Percentiles rank a stretch among this genome's conserved stretches.
Conservation (phyloP, 2,329 filamentous ascomycete species). For the Gaeumannomyces tritici region DNA sequence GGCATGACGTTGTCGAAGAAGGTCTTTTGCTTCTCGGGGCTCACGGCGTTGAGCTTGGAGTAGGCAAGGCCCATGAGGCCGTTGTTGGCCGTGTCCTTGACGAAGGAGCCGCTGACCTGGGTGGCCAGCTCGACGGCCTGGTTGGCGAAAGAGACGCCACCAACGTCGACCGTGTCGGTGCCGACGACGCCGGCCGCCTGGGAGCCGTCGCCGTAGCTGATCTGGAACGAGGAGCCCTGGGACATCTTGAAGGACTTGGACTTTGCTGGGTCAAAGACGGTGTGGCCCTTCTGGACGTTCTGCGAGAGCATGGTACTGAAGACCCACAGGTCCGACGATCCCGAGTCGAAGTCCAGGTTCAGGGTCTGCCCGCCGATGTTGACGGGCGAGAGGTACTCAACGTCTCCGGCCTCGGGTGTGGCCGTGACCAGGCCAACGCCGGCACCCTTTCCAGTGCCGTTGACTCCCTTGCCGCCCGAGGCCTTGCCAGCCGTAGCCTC, state of each 20-base stretch:
- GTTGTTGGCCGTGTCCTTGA: constrained; percentile 49
- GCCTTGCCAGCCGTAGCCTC: no score
- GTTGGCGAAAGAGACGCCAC: constrained; percentile 47
- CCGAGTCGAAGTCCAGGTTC: constrained; percentile 66
- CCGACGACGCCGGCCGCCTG: constrained; percentile 55
- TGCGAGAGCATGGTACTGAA: constrained; percentile 52
- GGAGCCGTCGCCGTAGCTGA: constrained; percentile 61
- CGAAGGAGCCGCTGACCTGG: constrained; percentile 46
- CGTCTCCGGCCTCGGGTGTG: constrained; percentile 54
- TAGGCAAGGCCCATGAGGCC: constrained; percentile 65
- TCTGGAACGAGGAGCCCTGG: constrained; percentile 44
- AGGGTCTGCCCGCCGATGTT: constrained; percentile 60
- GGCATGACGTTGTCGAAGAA: constrained; percentile 63
- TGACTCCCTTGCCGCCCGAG: neutral
- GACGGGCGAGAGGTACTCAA: constrained; percentile 61
- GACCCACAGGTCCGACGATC: constrained; percentile 67
- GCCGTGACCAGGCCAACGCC: constrained; percentile 51
- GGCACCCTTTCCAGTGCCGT: constrained; percentile 9
- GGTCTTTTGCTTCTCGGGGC: constrained; percentile 54
- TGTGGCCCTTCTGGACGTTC: constrained; percentile 36
- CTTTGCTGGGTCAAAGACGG: constrained; percentile 24
- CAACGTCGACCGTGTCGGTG: constrained; percentile 57
- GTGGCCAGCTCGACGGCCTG: constrained; percentile 63
- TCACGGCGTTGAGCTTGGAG: constrained; percentile 53
- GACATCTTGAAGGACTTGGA: constrained; percentile 24